Percentiles rank a stretch among this genome's conserved stretches.
These are phyloP conservation scores for Aspergillus heteromorphus DNA, from an alignment of 495 filamentous ascomycete species.

Conservation along the genomic window DNA sequence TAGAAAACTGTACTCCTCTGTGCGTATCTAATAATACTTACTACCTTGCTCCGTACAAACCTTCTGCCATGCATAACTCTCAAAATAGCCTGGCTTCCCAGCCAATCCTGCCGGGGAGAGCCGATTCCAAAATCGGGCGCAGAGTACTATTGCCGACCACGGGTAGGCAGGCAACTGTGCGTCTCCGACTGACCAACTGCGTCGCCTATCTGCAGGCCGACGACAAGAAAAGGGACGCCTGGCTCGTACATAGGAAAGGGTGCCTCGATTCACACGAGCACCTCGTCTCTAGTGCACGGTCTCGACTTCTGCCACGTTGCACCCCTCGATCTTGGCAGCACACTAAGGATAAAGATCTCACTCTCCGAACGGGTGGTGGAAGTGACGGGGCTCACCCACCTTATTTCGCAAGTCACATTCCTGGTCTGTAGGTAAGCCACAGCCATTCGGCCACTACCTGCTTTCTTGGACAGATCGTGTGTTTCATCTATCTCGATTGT, in stretches of 20 bases:
- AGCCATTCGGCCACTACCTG: neutral
- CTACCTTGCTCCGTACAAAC: neutral
- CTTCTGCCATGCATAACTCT: neutral
- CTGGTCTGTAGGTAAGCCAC: neutral
- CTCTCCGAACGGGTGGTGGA: conserved; percentile 12
- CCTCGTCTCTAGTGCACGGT: conserved; percentile 11
- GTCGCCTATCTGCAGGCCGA: conserved; percentile 1
- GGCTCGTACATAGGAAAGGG: neutral
- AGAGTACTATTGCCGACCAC: neutral
- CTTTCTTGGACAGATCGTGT: neutral
- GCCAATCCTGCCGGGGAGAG: conserved; percentile 3
- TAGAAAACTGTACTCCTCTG: no score
- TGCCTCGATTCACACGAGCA: conserved; percentile 1
- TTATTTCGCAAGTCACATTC: neutral
- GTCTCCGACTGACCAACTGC: conserved; percentile 13
- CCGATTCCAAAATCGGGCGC: conserved; percentile 8
- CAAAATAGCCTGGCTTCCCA: neutral
- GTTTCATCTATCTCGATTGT: neutral
- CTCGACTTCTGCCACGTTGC: conserved; percentile 23
- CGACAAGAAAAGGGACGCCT: neutral
- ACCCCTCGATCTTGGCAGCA: conserved; percentile 25
- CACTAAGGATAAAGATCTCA: conserved; percentile 28
- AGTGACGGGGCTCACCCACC: neutral
- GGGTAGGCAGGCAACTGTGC: neutral
- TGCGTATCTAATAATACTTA: no score